Conservation (phyloP, 140 eudicot genomes). For the Stevia rebaudiana region DNA sequence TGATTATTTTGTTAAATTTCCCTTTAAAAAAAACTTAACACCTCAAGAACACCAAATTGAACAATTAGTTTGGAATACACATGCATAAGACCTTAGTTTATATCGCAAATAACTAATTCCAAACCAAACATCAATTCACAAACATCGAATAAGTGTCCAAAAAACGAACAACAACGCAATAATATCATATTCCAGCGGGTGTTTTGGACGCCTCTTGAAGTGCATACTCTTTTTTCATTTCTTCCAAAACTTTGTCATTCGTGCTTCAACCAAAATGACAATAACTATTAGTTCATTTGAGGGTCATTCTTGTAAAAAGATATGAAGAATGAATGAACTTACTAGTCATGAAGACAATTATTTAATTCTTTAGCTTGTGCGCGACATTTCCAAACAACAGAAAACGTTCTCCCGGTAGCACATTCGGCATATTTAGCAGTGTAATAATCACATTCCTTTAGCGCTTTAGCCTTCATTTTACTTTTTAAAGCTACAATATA, state of each 20-base stretch:
- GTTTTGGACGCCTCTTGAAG: conserved; percentile 59
- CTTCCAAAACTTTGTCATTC: conserved; percentile 69
- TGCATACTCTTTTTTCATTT: conserved; percentile 80
- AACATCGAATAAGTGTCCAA: neutral
- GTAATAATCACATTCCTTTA: conserved; percentile 71
- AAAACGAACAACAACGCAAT: neutral
- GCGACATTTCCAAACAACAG: conserved; percentile 90
- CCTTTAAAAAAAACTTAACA: neutral
- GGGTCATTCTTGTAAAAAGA: neutral
- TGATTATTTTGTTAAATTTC: too few relatives aligned
- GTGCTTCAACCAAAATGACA: conserved; percentile 47
- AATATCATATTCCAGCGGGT: conserved; percentile 36
- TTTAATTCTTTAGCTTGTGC: conserved; percentile 79
- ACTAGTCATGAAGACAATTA: conserved; percentile 84
- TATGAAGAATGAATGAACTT: conserved; percentile 37
- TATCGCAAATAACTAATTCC: neutral
- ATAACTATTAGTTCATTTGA: neutral
- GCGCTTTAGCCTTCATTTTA: conserved; percentile 95
- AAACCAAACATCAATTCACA: neutral
- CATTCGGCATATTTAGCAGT: conserved; percentile 83
- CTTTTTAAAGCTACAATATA: conserved; percentile 74
- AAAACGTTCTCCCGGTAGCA: conserved; percentile 80
- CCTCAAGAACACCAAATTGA: neutral
- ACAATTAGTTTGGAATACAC: neutral
- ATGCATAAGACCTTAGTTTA: neutral